Evolutionary conservation across 805 yeast genomes (phyloP), one percentile per base, ranked within the genome.

Genomic region (Metschnikowia similis): DNA sequence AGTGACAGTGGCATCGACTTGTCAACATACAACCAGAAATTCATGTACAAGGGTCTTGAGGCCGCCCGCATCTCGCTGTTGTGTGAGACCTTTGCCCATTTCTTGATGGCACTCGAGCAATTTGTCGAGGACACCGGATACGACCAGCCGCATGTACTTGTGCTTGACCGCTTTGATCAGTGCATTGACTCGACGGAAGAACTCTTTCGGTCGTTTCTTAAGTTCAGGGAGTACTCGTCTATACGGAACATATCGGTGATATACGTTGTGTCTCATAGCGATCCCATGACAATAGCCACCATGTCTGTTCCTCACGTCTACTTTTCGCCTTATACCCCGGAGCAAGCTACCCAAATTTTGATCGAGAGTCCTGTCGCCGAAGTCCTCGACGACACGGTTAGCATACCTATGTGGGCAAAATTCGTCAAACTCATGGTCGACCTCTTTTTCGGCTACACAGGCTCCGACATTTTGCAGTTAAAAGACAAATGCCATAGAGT

Each of bases 141-240:
- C 48, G 36, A 55, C 2, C 65, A 66, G 14, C 70, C 64, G 3
- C 74, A 76, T 41, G 70, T 79, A 8, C 57, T 80, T 39, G 76
- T 80, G 1, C 61, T 80, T 10, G 83, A 80, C 55, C 60, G 72
- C 4, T 62, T 79, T 14, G 84, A 79, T 57, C 72, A 70, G 37
- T 70, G 76, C 30, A 70, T 70, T 49, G 83, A 77, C 17, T 56
- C 67, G 13, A 66, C 72, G 0, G 64, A 67, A n/a, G 76, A 70
- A 14, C 52, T 79, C 16, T 66, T 73, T 41, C 56, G 66, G 17
- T 70, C 76, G 0, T 69, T 80, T 49, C 55, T 72, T 1, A 62
- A 68, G 51, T 54, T 79, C n/a, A 72, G 74, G 48, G 83, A 80
- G 47, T 70, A 71, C 49, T 58, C 72, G 9, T 53, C 54, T 8